Evolutionary conservation across 140 eudicot species (phyloP), one percentile per base, ranked within the genome.

Genomic region (Flaveria floridana): DNA sequence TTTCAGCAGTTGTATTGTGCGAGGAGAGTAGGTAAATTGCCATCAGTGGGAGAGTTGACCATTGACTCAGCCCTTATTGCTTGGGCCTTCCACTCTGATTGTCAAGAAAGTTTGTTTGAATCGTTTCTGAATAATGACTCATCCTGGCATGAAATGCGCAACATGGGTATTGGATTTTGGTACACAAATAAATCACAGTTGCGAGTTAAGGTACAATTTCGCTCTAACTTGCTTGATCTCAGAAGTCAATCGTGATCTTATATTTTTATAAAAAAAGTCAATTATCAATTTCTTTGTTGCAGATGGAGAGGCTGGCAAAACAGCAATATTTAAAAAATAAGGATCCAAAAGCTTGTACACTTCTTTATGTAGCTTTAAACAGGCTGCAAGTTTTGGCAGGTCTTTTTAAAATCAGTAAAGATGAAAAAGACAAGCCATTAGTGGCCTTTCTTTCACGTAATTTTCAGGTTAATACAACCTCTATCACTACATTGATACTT

Each of bases 301-400:
- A 94, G 99, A 91, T 94, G 96, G 99, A 94, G 74, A 87, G 87
- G 84, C 83, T 94, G 84, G 99, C 99, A 57, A 88, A 96, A 82
- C 89, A 77, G 67, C 96, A 83, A 46, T 94, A 88, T 78, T 68
- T 94, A 80, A 87, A 88, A 81, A 85, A 58, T 50, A 88, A 77
- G 84, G 99, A 94, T 82, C 99, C 99, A 5, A 94, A 91, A 86
- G 92, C 89, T 53, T 94, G 99, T 73, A 82, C 97, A 2, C 96
- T 94, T 65, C 92, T 94, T 42, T 94, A 94, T 78, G 74, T 94
- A 72, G 97, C 95, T 66, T 82, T 94, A 81, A 91, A 94, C 82
- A 82, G 99, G 86, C 79, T 90, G 68, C 96, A 94, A 81, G 99
- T 94, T 75, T 87, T 94, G 85, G 89, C 96, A 25, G 97, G 99